Evolutionary conservation across 176 grass and related monocot species (phyloP).

Genomic region (Poa pratensis): DNA sequence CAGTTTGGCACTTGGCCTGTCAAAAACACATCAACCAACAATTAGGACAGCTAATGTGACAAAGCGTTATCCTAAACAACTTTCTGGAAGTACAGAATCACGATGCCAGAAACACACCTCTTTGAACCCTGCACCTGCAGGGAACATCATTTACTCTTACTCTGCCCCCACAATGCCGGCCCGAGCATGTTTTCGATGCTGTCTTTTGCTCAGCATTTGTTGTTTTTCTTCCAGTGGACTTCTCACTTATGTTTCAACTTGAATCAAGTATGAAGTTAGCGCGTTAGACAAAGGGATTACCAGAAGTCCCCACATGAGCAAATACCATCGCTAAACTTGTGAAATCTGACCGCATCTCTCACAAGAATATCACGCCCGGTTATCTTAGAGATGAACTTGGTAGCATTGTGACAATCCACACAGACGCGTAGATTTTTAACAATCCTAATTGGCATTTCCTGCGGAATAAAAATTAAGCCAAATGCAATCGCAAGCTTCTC

Average conservation of each 20-base stretch:
- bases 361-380: slow-evolving; percentile 70
- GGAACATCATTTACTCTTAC: background rate
- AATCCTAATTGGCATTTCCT: slow-evolving; percentile 63
- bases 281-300: slow-evolving; percentile 26
- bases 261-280: background rate
- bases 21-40: background rate
- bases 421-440: slow-evolving; percentile 73
- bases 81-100: background rate
- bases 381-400: slow-evolving; percentile 74
- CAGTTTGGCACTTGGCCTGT: background rate
- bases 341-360: slow-evolving; percentile 68
- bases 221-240: background rate
- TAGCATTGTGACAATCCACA: slow-evolving; percentile 72
- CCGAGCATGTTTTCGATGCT: background rate
- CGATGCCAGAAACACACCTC: slow-evolving; percentile 20
- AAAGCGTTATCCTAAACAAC: background rate
- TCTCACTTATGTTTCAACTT: slow-evolving; percentile 24
- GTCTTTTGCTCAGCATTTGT: background rate
- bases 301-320: slow-evolving; percentile 81
- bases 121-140: slow-evolving; percentile 1
- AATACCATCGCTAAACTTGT: slow-evolving; percentile 61
- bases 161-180: background rate
- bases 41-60: background rate
- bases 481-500: slow-evolving; percentile 82
- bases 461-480: slow-evolving; percentile 60